Base-by-base conservation (phyloP, 768 basidiomycete species). In the Calvatia gigantea region DNA sequence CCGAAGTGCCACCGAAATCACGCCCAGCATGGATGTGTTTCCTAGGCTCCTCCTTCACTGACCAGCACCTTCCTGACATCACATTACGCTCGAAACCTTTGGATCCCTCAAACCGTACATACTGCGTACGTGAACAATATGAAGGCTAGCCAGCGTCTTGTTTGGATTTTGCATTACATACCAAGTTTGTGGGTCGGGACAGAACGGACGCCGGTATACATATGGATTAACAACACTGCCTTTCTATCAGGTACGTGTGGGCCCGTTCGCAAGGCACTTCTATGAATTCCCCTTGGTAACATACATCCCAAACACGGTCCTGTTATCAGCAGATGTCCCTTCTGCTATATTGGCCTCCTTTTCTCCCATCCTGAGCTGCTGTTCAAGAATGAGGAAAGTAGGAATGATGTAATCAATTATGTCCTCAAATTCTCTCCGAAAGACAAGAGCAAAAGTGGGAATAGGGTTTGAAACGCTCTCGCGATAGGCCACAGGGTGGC, bases 311-410 rank as follows among this genome's bases (percentile, higher is more conserved):
- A 43, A 4, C n/a, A 44, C 9, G 15, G 39, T 53, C 31, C 41
- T 53, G n/a, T 43, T 25, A 1, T 25, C 19, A 8, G 9, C 27
- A 15, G 25, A 6, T 7, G 33, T 44, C 23, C 51, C 51, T 3
- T 42, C 31, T 23, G 51, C 51, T n/a, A 44, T 9, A 9, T 32
- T 23, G 9, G 53, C 21, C 21, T 19, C 17, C 19, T 62, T 64
- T 52, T 64, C 61, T n/a, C 50, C 41, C 49, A 49, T 47, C 27
- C 60, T 51, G 32, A 64, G 15, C 19, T 48, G 14, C 28, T 60
- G 58, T 46, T 66, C 65, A n/a, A 66, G 31, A n/a, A 64, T 55
- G 8, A 62, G 23, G 35, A 64, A 66, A 4, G 60, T 58, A 3
- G 61, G 54, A 31, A 66, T 14, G 15, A 66, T 64, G 21, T 66